Percentiles rank a stretch among this genome's conserved stretches.
Evolutionary conservation across 495 filamentous ascomycete genomes (phyloP).

Genomic region (Venustampulla echinocandica): DNA sequence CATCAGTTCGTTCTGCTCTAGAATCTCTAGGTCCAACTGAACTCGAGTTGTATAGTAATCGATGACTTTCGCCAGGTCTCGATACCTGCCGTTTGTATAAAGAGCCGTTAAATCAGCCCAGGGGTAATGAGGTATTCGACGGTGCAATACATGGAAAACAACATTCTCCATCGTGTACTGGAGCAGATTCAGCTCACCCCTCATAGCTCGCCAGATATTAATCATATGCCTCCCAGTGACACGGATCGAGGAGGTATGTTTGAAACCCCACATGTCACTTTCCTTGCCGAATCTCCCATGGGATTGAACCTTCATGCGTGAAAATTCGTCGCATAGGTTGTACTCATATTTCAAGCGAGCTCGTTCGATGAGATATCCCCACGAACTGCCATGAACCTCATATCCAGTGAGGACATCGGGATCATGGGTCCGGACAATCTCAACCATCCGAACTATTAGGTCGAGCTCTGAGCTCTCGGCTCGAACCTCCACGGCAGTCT

Average conservation of each 20-base stretch:
- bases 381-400: slow-evolving; percentile 86
- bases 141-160: slow-evolving; percentile 82
- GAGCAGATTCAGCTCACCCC: slow-evolving; percentile 75
- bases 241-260: slow-evolving; percentile 75
- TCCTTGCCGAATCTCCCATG: slow-evolving; percentile 79
- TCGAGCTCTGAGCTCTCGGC: slow-evolving; percentile 75
- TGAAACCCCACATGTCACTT: slow-evolving; percentile 84
- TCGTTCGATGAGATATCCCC: slow-evolving; percentile 92
- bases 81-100: slow-evolving; percentile 59
- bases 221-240: slow-evolving; percentile 92
- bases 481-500: slow-evolving; percentile 51
- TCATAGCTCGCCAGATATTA: slow-evolving; percentile 97
- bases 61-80: slow-evolving; percentile 64
- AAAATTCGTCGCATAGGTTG: slow-evolving; percentile 82
- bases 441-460: slow-evolving; percentile 69
- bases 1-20: slow-evolving; percentile 85
- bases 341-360: slow-evolving; percentile 81
- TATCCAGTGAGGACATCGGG: slow-evolving; percentile 94
- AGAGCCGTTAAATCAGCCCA: slow-evolving; percentile 70
- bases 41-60: slow-evolving; percentile 72
- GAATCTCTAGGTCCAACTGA: slow-evolving; percentile 77
- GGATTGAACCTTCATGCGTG: slow-evolving; percentile 73
- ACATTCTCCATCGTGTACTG: slow-evolving; percentile 98
- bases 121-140: slow-evolving; percentile 84
- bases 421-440: slow-evolving; percentile 75